These are phyloP conservation scores for Lactifluus hygrophoroides DNA, from an alignment of 768 basidiomycete genomes.

Conservation along the genomic window DNA sequence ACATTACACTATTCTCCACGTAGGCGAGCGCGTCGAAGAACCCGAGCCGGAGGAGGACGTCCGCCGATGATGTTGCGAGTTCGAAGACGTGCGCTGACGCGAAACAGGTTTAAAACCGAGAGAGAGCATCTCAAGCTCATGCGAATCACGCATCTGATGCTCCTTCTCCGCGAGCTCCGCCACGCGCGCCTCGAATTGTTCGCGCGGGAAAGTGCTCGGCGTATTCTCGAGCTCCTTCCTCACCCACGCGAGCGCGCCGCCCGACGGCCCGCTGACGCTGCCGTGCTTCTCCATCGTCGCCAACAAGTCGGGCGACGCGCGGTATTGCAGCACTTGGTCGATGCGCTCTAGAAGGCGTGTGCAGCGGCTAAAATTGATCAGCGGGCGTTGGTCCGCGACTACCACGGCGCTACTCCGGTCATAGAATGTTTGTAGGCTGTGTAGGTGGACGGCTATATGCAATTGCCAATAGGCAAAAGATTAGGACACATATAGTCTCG, in stretches of 20 bases:
- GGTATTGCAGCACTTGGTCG: slow-evolving; percentile 28
- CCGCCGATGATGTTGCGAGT: background rate
- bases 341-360: slow-evolving; percentile 32
- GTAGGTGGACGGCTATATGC: slow-evolving; percentile 29
- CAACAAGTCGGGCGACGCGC: slow-evolving; percentile 29
- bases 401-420: background rate
- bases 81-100: background rate
- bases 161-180: slow-evolving; percentile 14
- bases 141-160: slow-evolving; percentile 2
- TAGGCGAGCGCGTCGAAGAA: background rate
- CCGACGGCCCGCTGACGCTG: slow-evolving; percentile 26
- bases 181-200: slow-evolving; percentile 32
- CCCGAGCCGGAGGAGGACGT: background rate
- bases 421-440: background rate
- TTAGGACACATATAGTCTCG: background rate
- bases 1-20: background rate
- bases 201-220: slow-evolving; percentile 24
- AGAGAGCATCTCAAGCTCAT: slow-evolving; percentile 13
- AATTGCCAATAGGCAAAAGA: too few species aligned
- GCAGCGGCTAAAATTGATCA: slow-evolving; percentile 40
- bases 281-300: slow-evolving; percentile 11
- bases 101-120: slow-evolving; percentile 9
- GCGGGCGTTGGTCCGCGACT: slow-evolving; percentile 24
- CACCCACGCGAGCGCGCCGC: slow-evolving; percentile 36
- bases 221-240: slow-evolving; percentile 31